These are phyloP conservation scores for Arabidopsis arenosa DNA, from an alignment of 345 rosid species.

Conservation along the genomic window DNA sequence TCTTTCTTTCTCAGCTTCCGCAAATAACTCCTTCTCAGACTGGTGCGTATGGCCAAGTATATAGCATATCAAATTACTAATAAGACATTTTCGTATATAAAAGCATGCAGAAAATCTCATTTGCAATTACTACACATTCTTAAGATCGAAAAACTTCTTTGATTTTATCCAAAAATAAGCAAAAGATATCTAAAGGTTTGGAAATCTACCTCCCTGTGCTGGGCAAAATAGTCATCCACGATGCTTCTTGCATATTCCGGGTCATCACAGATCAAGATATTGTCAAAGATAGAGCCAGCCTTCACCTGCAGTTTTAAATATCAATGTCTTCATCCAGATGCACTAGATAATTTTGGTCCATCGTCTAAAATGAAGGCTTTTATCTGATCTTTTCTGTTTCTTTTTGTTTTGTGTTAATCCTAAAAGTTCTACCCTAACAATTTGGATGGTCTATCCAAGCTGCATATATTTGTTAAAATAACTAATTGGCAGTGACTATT, in stretches of 20 bases:
- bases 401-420: neutral
- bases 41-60: conserved; percentile 41
- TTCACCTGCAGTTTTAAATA: conserved; percentile 68
- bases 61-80: conserved; percentile 24
- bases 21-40: conserved; percentile 88
- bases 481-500: neutral
- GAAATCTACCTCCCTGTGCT: conserved; percentile 68
- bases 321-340: neutral
- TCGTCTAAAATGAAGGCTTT: conserved; percentile 8
- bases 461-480: neutral
- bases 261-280: conserved; percentile 84
- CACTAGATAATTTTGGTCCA: conserved; percentile 1
- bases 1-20: conserved; percentile 85
- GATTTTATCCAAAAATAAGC: neutral
- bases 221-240: conserved; percentile 63
- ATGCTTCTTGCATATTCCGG: conserved; percentile 86
- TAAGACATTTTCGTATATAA: conserved; percentile 13
- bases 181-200: conserved; percentile 24
- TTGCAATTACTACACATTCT: conserved; percentile 8
- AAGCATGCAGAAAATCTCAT: neutral
- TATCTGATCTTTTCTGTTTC: neutral
- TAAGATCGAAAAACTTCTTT: neutral
- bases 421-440: neutral
- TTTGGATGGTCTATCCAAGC: neutral
- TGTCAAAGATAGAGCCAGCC: conserved; percentile 92